Conservation (phyloP, 2,329 filamentous ascomycete genomes). For the Coniella lustricola region DNA sequence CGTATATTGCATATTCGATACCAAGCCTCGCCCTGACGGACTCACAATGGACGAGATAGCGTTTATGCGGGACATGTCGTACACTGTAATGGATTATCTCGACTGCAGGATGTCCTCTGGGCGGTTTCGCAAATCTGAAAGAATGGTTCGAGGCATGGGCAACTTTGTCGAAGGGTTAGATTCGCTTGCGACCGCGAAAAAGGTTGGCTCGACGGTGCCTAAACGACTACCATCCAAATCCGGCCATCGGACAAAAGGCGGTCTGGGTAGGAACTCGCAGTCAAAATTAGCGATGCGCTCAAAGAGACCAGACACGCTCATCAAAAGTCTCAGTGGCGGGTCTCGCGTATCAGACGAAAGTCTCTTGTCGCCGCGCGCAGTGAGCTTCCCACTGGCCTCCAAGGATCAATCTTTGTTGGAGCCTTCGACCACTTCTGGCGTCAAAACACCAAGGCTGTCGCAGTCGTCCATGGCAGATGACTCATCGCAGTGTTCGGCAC, state of each 20-base stretch:
- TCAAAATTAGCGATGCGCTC: not conserved
- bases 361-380: not conserved
- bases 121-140: constrained; percentile 25
- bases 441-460: not conserved
- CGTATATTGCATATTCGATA: constrained; percentile 30
- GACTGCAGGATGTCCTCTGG: constrained; percentile 24
- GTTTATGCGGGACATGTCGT: constrained; percentile 22
- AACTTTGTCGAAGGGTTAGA: constrained; percentile 28
- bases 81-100: constrained; percentile 30
- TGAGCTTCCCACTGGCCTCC: not conserved
- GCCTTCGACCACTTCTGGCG: not conserved
- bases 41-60: constrained; percentile 23
- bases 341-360: not conserved
- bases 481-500: constrained; percentile 10
- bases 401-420: constrained; percentile 2
- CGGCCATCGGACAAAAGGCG: not conserved
- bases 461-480: constrained; percentile 2
- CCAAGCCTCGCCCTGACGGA: constrained; percentile 19
- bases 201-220: not conserved
- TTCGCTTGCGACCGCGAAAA: not conserved
- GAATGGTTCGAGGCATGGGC: constrained; percentile 31
- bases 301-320: not conserved
- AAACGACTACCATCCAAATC: constrained; percentile 4
- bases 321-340: not conserved
- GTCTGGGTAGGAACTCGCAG: not conserved